Percentiles rank a stretch among this genome's conserved stretches.
phyloP scores from a whole-genome alignment of 2,329 filamentous ascomycete species.

The Dactylonectria macrodidyma region DNA sequence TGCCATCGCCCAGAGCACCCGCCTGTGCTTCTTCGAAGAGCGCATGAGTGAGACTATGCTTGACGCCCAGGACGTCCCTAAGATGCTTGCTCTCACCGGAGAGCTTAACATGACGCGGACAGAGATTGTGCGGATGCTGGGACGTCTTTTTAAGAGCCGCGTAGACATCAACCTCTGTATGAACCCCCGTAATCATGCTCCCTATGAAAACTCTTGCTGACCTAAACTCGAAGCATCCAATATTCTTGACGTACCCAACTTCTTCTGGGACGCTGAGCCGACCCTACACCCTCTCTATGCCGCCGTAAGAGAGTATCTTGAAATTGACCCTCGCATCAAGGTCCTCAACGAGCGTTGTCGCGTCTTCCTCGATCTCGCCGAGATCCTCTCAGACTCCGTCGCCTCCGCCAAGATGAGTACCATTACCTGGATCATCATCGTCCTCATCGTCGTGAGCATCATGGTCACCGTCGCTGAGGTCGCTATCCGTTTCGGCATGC shows the following conservation, averaged over 20 bases:
- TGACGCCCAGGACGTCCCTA: constrained; percentile 92
- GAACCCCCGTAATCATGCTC: constrained; percentile 52
- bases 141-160: constrained; percentile 90
- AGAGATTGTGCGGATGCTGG: constrained; percentile 93
- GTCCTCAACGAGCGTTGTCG: constrained; percentile 97
- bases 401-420: constrained; percentile 95
- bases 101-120: constrained; percentile 91
- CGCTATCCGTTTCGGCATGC: constrained; percentile 84
- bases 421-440: constrained; percentile 98
- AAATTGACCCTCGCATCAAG: constrained; percentile 96
- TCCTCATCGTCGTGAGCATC: constrained; percentile 92
- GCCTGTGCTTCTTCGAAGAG: constrained; percentile 96
- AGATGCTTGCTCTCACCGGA: constrained; percentile 89
- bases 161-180: constrained; percentile 98
- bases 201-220: constrained; percentile 36
- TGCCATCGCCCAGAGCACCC: constrained; percentile 97
- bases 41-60: constrained; percentile 95
- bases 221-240: constrained; percentile 78
- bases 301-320: constrained; percentile 95
- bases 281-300: constrained; percentile 94
- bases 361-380: constrained; percentile 95
- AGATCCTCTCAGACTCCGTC: constrained; percentile 93
- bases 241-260: constrained; percentile 95
- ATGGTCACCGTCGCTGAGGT: constrained; percentile 93
- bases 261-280: constrained; percentile 98